Percentiles rank a stretch among this genome's conserved stretches.
These are phyloP conservation scores for Cruciata laevipes DNA, from an alignment of 257 asterid genomes.

Conservation along the genomic window DNA sequence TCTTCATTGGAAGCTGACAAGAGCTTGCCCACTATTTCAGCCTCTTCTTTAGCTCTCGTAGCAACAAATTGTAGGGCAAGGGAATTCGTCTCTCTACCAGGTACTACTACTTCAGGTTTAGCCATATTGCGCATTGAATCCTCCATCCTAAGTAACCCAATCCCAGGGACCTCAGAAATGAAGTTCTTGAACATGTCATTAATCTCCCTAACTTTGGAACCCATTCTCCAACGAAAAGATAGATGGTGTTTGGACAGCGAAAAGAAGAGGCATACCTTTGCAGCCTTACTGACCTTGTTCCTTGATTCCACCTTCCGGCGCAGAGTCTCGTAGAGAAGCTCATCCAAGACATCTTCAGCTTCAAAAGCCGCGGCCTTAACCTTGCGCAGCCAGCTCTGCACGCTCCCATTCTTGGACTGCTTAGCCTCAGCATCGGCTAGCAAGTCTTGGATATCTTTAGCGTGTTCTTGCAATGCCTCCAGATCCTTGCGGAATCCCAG, in stretches of 20 bases:
- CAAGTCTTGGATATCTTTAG: neutral
- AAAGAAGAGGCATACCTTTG: neutral
- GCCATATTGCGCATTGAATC: neutral
- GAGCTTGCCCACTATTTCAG: too few species aligned
- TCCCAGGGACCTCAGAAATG: neutral
- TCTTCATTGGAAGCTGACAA: too few species aligned
- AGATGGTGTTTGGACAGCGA: neutral
- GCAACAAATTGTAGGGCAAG: too few species aligned
- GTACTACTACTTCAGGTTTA: too few species aligned
- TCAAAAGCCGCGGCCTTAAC: neutral
- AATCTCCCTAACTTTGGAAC: neutral
- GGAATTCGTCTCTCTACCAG: too few species aligned
- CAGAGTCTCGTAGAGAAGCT: neutral
- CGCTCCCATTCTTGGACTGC: neutral
- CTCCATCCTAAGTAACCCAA: neutral
- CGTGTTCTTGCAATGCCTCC: neutral
- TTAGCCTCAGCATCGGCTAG: neutral
- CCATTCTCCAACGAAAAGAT: constrained; percentile 6
- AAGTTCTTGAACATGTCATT: neutral
- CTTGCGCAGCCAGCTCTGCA: neutral
- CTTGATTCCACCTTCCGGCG: neutral
- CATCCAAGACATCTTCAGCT: neutral
- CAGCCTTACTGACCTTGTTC: neutral
- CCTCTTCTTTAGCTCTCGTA: neutral
- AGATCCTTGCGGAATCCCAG: neutral